Evolutionary conservation across 768 basidiomycete species (phyloP).

Genomic region (Phaeotremella skinneri): DNA sequence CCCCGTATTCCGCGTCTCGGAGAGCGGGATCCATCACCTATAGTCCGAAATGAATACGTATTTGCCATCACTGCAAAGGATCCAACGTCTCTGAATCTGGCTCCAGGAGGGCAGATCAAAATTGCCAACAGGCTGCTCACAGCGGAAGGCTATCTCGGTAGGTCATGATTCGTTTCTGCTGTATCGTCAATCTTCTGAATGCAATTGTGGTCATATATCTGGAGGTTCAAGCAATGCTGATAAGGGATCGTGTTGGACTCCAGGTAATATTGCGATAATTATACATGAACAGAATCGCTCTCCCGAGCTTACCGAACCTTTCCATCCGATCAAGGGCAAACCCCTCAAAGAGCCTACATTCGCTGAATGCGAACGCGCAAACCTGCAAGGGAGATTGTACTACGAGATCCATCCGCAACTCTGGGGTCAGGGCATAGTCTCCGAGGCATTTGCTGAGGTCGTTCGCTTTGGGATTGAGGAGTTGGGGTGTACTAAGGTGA

Average conservation of each 20-base stretch:
- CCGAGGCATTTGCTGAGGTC: constrained; percentile 44
- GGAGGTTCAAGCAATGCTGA: not conserved
- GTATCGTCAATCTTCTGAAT: not conserved
- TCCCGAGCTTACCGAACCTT: not conserved
- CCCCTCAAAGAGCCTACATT: constrained; percentile 30
- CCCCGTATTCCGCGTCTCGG: not conserved
- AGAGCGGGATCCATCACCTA: not conserved
- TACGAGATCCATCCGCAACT: constrained; percentile 49
- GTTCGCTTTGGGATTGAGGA: constrained; percentile 46
- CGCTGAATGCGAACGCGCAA: constrained; percentile 14
- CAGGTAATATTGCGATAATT: constrained; percentile 41
- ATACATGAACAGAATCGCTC: not conserved
- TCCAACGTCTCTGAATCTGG: constrained; percentile 19
- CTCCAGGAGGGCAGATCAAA: constrained; percentile 16
- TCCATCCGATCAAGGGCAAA: constrained; percentile 24
- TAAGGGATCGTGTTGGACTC: not conserved
- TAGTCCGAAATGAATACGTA: constrained; percentile 27
- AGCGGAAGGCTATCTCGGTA: constrained; percentile 44
- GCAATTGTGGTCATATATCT: not conserved
- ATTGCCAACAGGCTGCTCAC: constrained; percentile 28
- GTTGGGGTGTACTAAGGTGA: constrained; percentile 31
- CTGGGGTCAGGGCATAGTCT: constrained; percentile 45
- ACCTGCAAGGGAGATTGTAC: constrained; percentile 34
- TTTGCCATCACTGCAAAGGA: constrained; percentile 45
- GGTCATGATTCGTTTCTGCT: not conserved